These are phyloP conservation scores for Salix brachista DNA, from an alignment of 345 rosid species.

Conservation along the genomic window DNA sequence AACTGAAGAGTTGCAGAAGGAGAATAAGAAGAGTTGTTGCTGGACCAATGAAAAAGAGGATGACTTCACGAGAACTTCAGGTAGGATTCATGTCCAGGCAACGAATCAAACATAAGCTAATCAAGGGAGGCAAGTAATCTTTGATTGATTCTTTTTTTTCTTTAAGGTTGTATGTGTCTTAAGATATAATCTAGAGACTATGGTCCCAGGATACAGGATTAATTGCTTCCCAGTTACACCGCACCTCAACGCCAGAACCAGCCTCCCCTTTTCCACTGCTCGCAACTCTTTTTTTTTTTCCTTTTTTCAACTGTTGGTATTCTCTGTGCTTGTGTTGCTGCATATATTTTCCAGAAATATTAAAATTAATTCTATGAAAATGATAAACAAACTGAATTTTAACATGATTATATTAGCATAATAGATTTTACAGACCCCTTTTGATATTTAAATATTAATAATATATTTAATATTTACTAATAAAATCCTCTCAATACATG, in stretches of 20 bases:
- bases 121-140: constrained; percentile 61
- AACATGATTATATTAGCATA: too few species aligned
- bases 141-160: background rate
- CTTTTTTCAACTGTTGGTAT: background rate
- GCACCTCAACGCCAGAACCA: background rate
- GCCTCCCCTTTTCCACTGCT: background rate
- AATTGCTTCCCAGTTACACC: background rate
- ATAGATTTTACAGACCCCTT: too few species aligned
- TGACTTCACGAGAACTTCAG: constrained; percentile 58
- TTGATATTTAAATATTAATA: too few species aligned
- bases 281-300: background rate
- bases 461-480: too few species aligned
- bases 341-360: too few species aligned
- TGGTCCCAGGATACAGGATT: background rate
- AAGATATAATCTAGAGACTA: background rate
- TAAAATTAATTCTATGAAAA: too few species aligned
- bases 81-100: constrained; percentile 58
- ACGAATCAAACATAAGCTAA: constrained; percentile 57
- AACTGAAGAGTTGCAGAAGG: constrained; percentile 1
- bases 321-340: too few species aligned
- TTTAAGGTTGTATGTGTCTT: background rate
- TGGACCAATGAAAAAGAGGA: constrained; percentile 28
- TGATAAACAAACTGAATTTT: too few species aligned
- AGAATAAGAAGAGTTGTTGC: constrained; percentile 21
- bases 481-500: too few species aligned